Conservation (phyloP, 768 basidiomycete genomes). For the Omphalotus guepiniiformis region DNA sequence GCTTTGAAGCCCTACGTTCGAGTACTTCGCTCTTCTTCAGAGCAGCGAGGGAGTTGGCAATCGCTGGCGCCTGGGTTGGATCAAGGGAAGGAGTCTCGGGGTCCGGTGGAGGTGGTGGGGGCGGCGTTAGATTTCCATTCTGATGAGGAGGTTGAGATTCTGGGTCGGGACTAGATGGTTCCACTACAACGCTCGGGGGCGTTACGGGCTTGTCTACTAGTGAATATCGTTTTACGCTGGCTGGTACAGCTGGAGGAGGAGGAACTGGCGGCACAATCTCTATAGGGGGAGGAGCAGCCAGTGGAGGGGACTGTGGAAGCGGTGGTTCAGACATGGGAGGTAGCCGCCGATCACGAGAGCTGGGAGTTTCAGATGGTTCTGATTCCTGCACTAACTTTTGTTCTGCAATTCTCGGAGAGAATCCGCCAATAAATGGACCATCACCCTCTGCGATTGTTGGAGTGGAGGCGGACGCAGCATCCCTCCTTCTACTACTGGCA, state of each 20-base stretch:
- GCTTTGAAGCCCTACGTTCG: constrained; percentile 90
- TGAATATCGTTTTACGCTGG: constrained; percentile 74
- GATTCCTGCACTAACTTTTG: constrained; percentile 4
- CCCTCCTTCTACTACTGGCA: constrained; percentile 33
- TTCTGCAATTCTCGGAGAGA: constrained; percentile 23
- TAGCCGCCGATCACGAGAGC: constrained; percentile 8
- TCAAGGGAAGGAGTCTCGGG: constrained; percentile 35
- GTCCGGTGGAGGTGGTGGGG: constrained; percentile 29
- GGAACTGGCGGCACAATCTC: constrained; percentile 23
- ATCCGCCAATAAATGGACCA: constrained; percentile 51
- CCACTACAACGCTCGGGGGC: constrained; percentile 41
- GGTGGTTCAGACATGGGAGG: constrained; percentile 11
- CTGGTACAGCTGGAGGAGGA: constrained; percentile 44
- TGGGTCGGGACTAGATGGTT: constrained; percentile 39
- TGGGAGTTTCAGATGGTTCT: constrained; percentile 9
- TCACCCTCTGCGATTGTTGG: constrained; percentile 25
- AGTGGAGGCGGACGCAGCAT: constrained; percentile 21
- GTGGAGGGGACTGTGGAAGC: constrained; percentile 14
- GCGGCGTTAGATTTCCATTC: constrained; percentile 21
- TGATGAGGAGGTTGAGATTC: constrained; percentile 20
- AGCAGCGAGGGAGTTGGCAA: constrained; percentile 81
- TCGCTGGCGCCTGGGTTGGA: constrained; percentile 50
- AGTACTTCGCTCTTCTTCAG: constrained; percentile 83
- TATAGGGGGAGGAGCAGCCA: constrained; percentile 16
- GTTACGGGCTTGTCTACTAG: constrained; percentile 66